These are phyloP conservation scores for Coemansia furcata DNA, from an alignment of 192 early-diverging fungal species.

Conservation along the genomic window DNA sequence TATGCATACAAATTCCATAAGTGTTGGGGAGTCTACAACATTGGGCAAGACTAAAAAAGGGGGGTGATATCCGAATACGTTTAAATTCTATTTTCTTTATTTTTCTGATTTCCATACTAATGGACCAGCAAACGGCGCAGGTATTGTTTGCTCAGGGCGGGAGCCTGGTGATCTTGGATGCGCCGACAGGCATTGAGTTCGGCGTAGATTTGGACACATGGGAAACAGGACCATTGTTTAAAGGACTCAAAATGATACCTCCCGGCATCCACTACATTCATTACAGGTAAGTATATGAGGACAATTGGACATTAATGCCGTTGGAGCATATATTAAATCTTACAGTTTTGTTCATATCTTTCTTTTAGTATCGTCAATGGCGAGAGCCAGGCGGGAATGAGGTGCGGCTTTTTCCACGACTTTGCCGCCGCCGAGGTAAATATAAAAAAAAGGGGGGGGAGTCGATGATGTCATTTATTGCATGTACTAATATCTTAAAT, in stretches of 20 bases:
- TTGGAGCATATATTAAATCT: conserved; percentile 9
- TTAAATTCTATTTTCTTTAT: background rate
- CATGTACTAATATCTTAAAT: conserved; percentile 5
- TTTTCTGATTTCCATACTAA: conserved; percentile 15
- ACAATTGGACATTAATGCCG: background rate
- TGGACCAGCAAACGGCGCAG: conserved; percentile 85
- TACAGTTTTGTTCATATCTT: too few species aligned
- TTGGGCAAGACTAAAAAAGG: background rate
- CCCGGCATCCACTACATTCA: conserved; percentile 92
- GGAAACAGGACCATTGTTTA: conserved; percentile 87
- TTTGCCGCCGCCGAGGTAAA: conserved; percentile 61
- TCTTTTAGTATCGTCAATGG: conserved; percentile 26
- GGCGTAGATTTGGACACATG: conserved; percentile 90
- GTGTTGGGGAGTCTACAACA: background rate
- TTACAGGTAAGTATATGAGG: conserved; percentile 61
- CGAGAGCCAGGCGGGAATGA: conserved; percentile 51
- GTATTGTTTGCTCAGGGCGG: conserved; percentile 74
- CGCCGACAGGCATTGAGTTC: conserved; percentile 77
- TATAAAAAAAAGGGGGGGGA: background rate
- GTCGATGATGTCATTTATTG: background rate
- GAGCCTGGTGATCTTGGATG: conserved; percentile 77
- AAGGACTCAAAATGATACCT: conserved; percentile 90
- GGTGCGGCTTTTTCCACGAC: conserved; percentile 74
- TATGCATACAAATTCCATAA: background rate
- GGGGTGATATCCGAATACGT: background rate